phyloP scores from a whole-genome alignment of 2,329 filamentous ascomycete genomes.

The Apiospora marii region DNA sequence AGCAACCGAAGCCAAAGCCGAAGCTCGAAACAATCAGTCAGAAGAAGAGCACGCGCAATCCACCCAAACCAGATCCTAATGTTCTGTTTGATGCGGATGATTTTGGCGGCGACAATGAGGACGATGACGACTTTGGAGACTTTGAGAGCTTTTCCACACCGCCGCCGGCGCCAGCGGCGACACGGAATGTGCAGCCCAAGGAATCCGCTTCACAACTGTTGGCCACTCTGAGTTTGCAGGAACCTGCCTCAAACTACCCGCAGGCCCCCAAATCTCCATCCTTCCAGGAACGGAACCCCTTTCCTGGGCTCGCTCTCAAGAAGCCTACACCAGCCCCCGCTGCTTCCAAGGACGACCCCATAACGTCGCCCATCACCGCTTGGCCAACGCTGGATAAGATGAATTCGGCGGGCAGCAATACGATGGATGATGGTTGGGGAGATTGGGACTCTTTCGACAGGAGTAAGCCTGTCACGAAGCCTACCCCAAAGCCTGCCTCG shows the following conservation, averaged over 20 bases:
- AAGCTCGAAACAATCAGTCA: not conserved
- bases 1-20: not conserved
- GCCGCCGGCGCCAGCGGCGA: conserved; percentile 38
- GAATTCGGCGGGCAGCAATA: not conserved
- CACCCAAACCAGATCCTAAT: conserved; percentile 46
- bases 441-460: conserved; percentile 40
- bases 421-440: conserved; percentile 24
- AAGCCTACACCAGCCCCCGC: conserved; percentile 48
- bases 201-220: conserved; percentile 26
- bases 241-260: conserved; percentile 48
- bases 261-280: conserved; percentile 60
- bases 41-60: conserved; percentile 24
- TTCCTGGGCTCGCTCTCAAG: conserved; percentile 56
- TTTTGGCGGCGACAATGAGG: conserved; percentile 51
- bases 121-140: conserved; percentile 67
- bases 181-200: conserved; percentile 37
- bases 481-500: not conserved
- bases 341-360: conserved; percentile 42
- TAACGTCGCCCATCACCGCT: conserved; percentile 51
- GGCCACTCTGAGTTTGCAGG: conserved; percentile 40
- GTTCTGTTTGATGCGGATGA: conserved; percentile 74
- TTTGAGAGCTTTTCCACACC: conserved; percentile 58
- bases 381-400: conserved; percentile 52
- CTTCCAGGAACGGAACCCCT: conserved; percentile 62
- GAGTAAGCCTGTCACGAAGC: conserved; percentile 28